Evolutionary conservation across 148 eudicot genomes (phyloP), one percentile per base, ranked within the genome.

Genomic region (Rhododendron kiyosumense): DNA sequence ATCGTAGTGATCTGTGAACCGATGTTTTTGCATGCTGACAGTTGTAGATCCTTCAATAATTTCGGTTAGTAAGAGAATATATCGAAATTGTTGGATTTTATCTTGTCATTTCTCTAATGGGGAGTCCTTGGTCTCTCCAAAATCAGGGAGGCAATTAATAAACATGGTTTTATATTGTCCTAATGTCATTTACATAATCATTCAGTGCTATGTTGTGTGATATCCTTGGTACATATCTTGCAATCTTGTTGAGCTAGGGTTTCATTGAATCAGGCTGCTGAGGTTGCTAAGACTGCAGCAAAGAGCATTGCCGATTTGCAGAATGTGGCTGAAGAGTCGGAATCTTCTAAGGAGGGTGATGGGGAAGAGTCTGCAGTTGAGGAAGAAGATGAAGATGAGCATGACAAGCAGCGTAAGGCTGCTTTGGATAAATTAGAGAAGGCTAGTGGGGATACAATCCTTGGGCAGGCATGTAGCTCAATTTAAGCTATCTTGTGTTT

Each of bases 221-320:
- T 84, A 6, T 14, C 54, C 49, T 79, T 11, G 46, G 43, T 61
- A 3, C 14, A n/a, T 57, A 54, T n/a, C 71, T 51, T 87, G 75
- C 84, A 81, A 52, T 65, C 43, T 28, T n/a, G 22, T 84, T 78
- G 79, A 82, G 52, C 48, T 79, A 0, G 84, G 71, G 51, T 85
- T 79, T 78, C 65, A 24, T 88, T 71, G 74, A 43, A 90, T 81
- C 88, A 96, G 97, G 98, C 98, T 89, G 93, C 92, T 85, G 98
- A 96, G 91, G 98, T 87, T 87, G 99, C 98, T 52, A 92, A 92
- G 89, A 90, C 89, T 71, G 97, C 97, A 67, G 97, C 96, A 83
- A 94, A 94, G 85, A 96, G 93, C 91, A 88, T 96, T 85, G 69
- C 94, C 26, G 95, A 94, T 69, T 80, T 92, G 69, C 92, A 93